Evolutionary conservation across 2,329 filamentous ascomycete species (phyloP).

Genomic region (Ceratocystis harringtonii): DNA sequence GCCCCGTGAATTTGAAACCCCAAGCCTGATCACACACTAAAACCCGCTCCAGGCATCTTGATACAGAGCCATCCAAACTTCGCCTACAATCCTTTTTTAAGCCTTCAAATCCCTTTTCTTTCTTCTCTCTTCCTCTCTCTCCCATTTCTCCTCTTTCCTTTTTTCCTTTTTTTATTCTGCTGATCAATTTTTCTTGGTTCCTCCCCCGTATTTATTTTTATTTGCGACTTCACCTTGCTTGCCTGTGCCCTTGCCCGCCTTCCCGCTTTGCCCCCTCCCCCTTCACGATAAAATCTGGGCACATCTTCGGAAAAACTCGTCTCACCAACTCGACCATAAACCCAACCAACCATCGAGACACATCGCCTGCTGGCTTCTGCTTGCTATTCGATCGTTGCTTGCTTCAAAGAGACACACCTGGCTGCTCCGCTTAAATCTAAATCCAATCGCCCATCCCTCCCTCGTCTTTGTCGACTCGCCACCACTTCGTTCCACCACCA

Average conservation of each 20-base stretch:
- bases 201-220: background rate
- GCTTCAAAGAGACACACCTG: background rate
- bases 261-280: background rate
- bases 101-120: constrained; percentile 6
- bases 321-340: background rate
- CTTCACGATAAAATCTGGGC: constrained; percentile 4
- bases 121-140: background rate
- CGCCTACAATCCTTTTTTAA: constrained; percentile 7
- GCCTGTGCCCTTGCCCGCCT: background rate
- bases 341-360: background rate
- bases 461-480: background rate
- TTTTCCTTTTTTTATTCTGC: background rate
- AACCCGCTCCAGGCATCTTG: constrained; percentile 8
- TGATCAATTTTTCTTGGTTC: background rate
- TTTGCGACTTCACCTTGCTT: background rate
- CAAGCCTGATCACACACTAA: constrained; percentile 8
- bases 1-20: constrained; percentile 11
- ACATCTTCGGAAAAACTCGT: constrained; percentile 5
- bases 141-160: background rate
- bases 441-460: background rate
- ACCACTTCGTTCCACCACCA: background rate
- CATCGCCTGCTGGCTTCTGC: background rate
- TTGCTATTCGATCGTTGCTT: background rate
- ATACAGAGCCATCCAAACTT: constrained; percentile 8
- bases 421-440: background rate